These are phyloP conservation scores for Pythium aristosporum DNA, from an alignment of 352 stramenopile genomes.

Conservation along the genomic window DNA sequence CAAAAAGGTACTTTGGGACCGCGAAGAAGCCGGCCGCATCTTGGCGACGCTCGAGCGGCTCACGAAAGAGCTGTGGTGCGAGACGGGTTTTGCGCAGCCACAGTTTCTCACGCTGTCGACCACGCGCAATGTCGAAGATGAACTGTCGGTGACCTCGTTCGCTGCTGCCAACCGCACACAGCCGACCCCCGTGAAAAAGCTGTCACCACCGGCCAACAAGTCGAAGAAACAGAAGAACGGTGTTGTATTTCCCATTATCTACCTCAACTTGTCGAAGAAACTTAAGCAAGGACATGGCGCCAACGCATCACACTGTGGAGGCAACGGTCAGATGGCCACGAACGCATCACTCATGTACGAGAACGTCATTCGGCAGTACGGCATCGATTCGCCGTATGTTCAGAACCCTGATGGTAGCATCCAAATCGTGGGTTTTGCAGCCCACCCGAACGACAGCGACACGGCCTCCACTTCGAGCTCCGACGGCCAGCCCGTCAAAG, in stretches of 20 bases:
- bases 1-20: constrained; percentile 57
- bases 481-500: constrained; percentile 33
- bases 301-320: background rate
- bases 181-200: constrained; percentile 28
- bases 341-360: constrained; percentile 10
- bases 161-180: constrained; percentile 7
- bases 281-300: constrained; percentile 33
- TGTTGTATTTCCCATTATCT: constrained; percentile 72
- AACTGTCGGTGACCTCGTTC: constrained; percentile 9
- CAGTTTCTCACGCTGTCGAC: constrained; percentile 64
- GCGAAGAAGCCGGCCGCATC: constrained; percentile 40
- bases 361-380: constrained; percentile 15
- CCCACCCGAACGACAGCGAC: constrained; percentile 20
- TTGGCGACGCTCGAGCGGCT: constrained; percentile 49
- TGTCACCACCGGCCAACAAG: constrained; percentile 37
- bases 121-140: constrained; percentile 46
- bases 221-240: constrained; percentile 49
- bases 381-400: constrained; percentile 7
- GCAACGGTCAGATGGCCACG: background rate
- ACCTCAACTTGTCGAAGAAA: constrained; percentile 78
- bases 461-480: constrained; percentile 18
- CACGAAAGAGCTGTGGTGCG: constrained; percentile 54
- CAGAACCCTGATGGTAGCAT: constrained; percentile 20
- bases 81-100: constrained; percentile 48
- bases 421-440: constrained; percentile 10